Percentiles rank a stretch among this genome's conserved stretches.
Evolutionary conservation across 106 monocot species (phyloP).

Genomic region (Platanthera zijinensis): DNA sequence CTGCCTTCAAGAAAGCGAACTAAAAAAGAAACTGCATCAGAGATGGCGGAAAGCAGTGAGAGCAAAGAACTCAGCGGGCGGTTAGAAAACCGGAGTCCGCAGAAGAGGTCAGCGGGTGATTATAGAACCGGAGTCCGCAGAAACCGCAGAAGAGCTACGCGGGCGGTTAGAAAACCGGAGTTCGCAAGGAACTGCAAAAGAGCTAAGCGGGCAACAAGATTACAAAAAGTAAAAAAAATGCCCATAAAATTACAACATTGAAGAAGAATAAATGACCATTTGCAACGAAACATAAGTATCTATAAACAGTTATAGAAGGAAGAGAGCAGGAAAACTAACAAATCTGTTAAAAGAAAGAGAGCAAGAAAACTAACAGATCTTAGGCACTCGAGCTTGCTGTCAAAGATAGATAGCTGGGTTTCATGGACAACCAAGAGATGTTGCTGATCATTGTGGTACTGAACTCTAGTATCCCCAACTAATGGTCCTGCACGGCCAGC

Average conservation of each 20-base stretch:
- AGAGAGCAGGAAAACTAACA: conserved; percentile 35
- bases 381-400: conserved; percentile 85
- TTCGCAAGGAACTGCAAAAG: no score
- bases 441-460: conserved; percentile 94
- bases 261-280: neutral
- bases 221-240: neutral
- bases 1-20: no score
- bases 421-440: conserved; percentile 91
- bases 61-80: no score
- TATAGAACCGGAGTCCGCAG: no score
- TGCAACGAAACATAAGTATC: neutral
- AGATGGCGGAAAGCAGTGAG: no score
- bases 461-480: conserved; percentile 88
- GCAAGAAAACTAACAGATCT: conserved; percentile 49
- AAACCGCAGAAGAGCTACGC: no score
- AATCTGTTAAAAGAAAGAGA: conserved; percentile 9
- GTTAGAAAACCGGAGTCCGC: no score
- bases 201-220: neutral
- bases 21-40: no score
- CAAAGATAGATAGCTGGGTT: conserved; percentile 79
- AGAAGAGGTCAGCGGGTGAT: no score
- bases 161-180: no score
- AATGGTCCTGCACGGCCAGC: conserved; percentile 45
- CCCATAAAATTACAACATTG: neutral
- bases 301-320: neutral